A percentile compares a stretch with the other conserved stretches of the same genome.
phyloP scores from a whole-genome alignment of 2,329 filamentous ascomycete species.

The Blastomyces emzantsi region DNA sequence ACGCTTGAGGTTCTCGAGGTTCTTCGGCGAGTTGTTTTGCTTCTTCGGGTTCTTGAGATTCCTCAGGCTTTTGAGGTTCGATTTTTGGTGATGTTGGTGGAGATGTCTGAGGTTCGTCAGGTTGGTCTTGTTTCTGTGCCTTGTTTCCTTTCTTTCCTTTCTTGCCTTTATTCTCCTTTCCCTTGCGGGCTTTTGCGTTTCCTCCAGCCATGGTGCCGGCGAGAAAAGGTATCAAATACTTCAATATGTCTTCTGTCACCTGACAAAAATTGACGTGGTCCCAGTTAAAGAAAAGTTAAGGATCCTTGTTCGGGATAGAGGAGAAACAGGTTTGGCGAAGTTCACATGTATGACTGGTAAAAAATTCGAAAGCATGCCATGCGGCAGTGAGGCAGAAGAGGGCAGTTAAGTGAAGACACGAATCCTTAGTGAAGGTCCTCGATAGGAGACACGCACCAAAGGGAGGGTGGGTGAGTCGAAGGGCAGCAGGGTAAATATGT shows the following conservation, averaged over 20 bases:
- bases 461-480: slow-evolving; percentile 2
- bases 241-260: slow-evolving; percentile 7
- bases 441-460: slow-evolving; percentile 14
- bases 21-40: slow-evolving; percentile 11
- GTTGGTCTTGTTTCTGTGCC: slow-evolving; percentile 10
- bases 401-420: slow-evolving; percentile 9
- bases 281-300: slow-evolving; percentile 5
- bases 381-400: slow-evolving; percentile 7
- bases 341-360: slow-evolving; percentile 9
- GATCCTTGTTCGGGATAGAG: slow-evolving; percentile 5
- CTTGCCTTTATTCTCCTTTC: slow-evolving; percentile 11
- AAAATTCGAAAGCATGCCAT: slow-evolving; percentile 8
- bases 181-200: slow-evolving; percentile 11
- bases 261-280: slow-evolving; percentile 8
- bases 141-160: slow-evolving; percentile 15
- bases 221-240: slow-evolving; percentile 11
- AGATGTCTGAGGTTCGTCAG: slow-evolving; percentile 1
- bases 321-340: background rate
- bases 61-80: slow-evolving; percentile 12
- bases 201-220: slow-evolving; percentile 2
- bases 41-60: slow-evolving; percentile 11
- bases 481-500: background rate
- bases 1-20: slow-evolving; percentile 3
- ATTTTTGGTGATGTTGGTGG: slow-evolving; percentile 1
- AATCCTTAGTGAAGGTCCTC: slow-evolving; percentile 4